Evolutionary conservation across 2,329 filamentous ascomycete genomes (phyloP), one percentile per base, ranked within the genome.

Genomic region (Orbilia javanica): DNA sequence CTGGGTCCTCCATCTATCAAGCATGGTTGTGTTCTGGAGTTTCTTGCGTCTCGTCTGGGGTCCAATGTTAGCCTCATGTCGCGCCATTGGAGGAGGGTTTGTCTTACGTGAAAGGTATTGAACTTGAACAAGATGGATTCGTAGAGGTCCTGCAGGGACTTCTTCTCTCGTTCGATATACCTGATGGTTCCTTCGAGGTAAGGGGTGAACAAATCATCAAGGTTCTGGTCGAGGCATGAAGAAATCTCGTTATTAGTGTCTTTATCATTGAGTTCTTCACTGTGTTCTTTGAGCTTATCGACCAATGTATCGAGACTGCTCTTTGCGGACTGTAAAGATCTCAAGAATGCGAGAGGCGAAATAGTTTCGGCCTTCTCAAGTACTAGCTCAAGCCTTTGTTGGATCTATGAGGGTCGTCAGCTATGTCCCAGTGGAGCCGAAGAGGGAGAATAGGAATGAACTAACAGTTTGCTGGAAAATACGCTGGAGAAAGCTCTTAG

Each of bases 111-210:
- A 83, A 95, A 98, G n/a, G 96, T 92, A 15, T 93, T 96, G 83
- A 96, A 99, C 82, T 96, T 97, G 88, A 99, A 97, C 3, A 98
- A 88, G 67, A 99, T 86, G 0, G 96, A 97, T 68, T 93, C 95
- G 85, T 97, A 94, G 80, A 94, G 85, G 83, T 95, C 93, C 82
- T 94, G 92, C 60, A 96, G 84, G 74, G 88, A 91, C 83, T 87
- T 90, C 82, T 86, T 88, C 82, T 92, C 90, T 75, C 90, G 87
- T 71, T 92, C 90, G 74, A 92, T 92, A 80, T 92, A 92, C 13
- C 89, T 89, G 22, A 69, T 50, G 81, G 90, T 90, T 13, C 90
- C 89, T 62, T 91, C 87, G 7, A 92, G 86, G 81, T 92, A 92
- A 0, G 90, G 90, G 15, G 92, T 88, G 79, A 92, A 95, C 1